Evolutionary conservation across 805 yeast species (phyloP).

Genomic region (Suhomyces pyralidae): DNA sequence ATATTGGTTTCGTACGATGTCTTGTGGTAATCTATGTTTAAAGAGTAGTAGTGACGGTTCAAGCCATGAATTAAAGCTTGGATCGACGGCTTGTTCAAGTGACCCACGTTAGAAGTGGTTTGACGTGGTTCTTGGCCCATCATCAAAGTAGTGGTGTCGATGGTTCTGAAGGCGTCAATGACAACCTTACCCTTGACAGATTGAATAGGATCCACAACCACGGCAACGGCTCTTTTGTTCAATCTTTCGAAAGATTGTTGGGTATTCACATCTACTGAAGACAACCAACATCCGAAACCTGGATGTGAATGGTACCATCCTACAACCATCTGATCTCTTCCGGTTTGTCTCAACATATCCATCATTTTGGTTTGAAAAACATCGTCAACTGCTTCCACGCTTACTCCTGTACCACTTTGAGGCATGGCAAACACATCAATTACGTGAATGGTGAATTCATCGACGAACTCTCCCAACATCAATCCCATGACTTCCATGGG

Average conservation of each 20-base stretch:
- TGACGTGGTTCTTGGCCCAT: constrained; percentile 98
- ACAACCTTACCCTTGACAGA: constrained; percentile 98
- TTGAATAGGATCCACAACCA: constrained; percentile 97
- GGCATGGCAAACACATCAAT: constrained; percentile 99
- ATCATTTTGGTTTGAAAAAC: constrained; percentile 98
- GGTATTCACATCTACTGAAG: constrained; percentile 95
- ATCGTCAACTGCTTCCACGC: constrained; percentile 98
- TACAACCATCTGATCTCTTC: constrained; percentile 98
- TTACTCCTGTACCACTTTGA: constrained; percentile 96
- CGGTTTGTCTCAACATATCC: constrained; percentile 99
- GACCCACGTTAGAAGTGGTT: constrained; percentile 93
- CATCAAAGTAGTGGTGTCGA: constrained; percentile 83
- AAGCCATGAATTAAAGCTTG: constrained; percentile 96
- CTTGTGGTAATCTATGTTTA: constrained; percentile 91
- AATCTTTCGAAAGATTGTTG: constrained; percentile 97
- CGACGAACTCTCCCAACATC: constrained; percentile 97
- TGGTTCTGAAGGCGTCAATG: constrained; percentile 95
- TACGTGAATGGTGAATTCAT: constrained; percentile 94
- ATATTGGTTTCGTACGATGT: constrained; percentile 89
- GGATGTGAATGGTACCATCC: constrained; percentile 99
- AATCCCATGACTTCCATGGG: constrained; percentile 91
- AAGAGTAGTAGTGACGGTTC: constrained; percentile 93
- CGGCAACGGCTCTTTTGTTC: constrained; percentile 95
- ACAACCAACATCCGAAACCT: constrained; percentile 97
- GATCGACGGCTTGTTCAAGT: constrained; percentile 91